Evolutionary conservation across 257 asterid genomes (phyloP).

Genomic region (Gentiana macrophylla): DNA sequence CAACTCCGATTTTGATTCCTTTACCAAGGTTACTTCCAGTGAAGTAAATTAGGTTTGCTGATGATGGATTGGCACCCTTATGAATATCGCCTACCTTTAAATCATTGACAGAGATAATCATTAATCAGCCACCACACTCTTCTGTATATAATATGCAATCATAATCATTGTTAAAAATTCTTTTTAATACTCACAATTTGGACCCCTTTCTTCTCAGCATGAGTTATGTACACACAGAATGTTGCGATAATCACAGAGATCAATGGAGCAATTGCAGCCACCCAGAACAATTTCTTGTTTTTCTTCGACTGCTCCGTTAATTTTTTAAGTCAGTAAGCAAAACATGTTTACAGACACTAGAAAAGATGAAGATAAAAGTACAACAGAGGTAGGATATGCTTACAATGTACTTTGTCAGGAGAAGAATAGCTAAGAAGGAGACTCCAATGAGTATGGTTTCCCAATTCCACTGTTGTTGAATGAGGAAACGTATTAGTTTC

Average conservation of each 20-base stretch:
- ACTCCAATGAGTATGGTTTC: slow-evolving; percentile 58
- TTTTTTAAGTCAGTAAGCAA: not conserved
- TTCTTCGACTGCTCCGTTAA: slow-evolving; percentile 41
- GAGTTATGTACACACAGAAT: slow-evolving; percentile 48
- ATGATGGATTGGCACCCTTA: slow-evolving; percentile 50
- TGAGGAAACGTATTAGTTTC: not conserved
- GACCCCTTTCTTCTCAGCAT: slow-evolving; percentile 58
- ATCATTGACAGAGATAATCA: not conserved
- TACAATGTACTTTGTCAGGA: slow-evolving; percentile 48
- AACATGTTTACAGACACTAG: not conserved
- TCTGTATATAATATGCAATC: not conserved
- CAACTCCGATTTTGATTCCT: slow-evolving; percentile 53
- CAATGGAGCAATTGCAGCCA: slow-evolving; percentile 75
- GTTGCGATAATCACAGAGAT: slow-evolving; percentile 58
- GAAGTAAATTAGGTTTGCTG: slow-evolving; percentile 39
- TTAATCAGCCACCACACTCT: not conserved
- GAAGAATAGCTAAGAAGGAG: slow-evolving; percentile 47
- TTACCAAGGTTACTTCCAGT: slow-evolving; percentile 37
- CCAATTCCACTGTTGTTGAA: slow-evolving; percentile 60
- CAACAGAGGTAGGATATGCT: slow-evolving; percentile 16
- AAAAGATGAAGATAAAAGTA: not conserved
- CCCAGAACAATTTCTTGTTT: slow-evolving; percentile 55
- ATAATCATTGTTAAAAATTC: not conserved
- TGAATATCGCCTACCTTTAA: slow-evolving; percentile 42
- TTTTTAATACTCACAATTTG: slow-evolving; percentile 33